Evolutionary conservation across 805 yeast species (phyloP).

Genomic region (Sugiyamaella qingdaonensis): DNA sequence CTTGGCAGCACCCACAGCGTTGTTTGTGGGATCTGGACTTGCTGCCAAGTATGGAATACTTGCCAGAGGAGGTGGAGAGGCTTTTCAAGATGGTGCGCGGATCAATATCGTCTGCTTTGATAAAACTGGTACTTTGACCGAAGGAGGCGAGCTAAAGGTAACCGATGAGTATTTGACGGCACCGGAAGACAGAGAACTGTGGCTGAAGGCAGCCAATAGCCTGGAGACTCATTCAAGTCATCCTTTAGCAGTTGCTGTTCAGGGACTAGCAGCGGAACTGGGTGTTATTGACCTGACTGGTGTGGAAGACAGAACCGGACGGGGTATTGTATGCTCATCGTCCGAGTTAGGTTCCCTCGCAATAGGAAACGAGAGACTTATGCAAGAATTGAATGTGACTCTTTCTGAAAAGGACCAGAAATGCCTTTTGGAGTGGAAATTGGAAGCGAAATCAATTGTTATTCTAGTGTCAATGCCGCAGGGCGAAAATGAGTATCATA

Average conservation of each 20-base stretch:
- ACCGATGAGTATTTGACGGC: constrained; percentile 38
- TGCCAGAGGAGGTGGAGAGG: constrained; percentile 78
- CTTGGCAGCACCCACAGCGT: constrained; percentile 78
- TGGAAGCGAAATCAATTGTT: constrained; percentile 59
- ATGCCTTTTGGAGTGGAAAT: constrained; percentile 51
- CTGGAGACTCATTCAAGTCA: constrained; percentile 63
- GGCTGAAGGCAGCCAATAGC: constrained; percentile 51
- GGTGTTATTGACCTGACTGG: constrained; percentile 36
- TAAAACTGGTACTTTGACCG: constrained; percentile 73
- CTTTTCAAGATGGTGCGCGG: constrained; percentile 70
- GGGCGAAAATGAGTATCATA: constrained; percentile 26
- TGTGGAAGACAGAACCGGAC: constrained; percentile 55
- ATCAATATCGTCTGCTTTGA: constrained; percentile 67
- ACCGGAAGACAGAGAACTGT: constrained; percentile 16
- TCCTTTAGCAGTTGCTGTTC: constrained; percentile 47
- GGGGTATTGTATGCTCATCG: constrained; percentile 42
- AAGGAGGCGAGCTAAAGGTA: constrained; percentile 54
- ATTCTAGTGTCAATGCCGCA: constrained; percentile 41
- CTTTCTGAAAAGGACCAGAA: constrained; percentile 13
- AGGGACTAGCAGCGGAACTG: neutral
- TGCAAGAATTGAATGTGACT: constrained; percentile 44
- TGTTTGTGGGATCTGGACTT: constrained; percentile 73
- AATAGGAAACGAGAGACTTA: constrained; percentile 58
- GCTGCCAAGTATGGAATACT: constrained; percentile 75
- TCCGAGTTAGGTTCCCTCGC: constrained; percentile 18